A percentile compares a stretch with the other conserved stretches of the same genome.
Conservation (phyloP, 129 eudicot species). For the Cynara cardunculus region DNA sequence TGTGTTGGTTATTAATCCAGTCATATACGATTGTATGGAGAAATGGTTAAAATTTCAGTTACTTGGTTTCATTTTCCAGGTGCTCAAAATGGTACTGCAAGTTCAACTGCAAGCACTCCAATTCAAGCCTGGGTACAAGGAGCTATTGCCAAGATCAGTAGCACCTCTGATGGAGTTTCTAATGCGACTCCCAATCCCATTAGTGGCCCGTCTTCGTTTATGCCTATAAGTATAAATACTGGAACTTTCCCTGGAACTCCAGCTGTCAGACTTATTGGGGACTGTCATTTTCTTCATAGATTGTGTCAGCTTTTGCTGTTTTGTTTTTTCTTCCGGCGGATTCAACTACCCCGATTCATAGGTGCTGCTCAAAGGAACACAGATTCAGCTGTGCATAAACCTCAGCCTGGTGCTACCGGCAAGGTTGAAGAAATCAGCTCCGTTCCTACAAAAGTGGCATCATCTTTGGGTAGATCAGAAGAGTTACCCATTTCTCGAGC, state of each 20-base stretch:
- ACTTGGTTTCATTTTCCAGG: constrained; percentile 37
- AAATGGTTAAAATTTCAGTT: background rate
- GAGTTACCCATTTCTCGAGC: constrained; percentile 51
- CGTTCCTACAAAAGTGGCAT: constrained; percentile 42
- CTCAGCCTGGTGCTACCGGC: constrained; percentile 54
- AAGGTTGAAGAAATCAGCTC: constrained; percentile 79
- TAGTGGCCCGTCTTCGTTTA: constrained; percentile 83
- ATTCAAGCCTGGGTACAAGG: constrained; percentile 99
- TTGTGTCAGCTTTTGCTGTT: constrained; percentile 88
- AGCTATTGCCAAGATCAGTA: constrained; percentile 95
- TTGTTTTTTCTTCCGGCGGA: constrained; percentile 83
- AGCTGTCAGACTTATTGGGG: constrained; percentile 96
- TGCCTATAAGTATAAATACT: constrained; percentile 94
- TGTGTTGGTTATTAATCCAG: background rate
- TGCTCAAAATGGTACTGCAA: constrained; percentile 69
- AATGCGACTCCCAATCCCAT: constrained; percentile 73
- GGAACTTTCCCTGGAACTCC: constrained; percentile 99
- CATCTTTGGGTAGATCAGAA: constrained; percentile 51
- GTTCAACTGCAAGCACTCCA: constrained; percentile 82
- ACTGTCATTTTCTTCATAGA: constrained; percentile 93
- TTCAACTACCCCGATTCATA: constrained; percentile 62
- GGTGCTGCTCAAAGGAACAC: constrained; percentile 70
- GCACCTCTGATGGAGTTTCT: constrained; percentile 71
- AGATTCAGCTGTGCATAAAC: constrained; percentile 54
- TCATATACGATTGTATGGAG: background rate